Evolutionary conservation across 176 grass and related monocot species (phyloP).

Genomic region (Areca catechu): DNA sequence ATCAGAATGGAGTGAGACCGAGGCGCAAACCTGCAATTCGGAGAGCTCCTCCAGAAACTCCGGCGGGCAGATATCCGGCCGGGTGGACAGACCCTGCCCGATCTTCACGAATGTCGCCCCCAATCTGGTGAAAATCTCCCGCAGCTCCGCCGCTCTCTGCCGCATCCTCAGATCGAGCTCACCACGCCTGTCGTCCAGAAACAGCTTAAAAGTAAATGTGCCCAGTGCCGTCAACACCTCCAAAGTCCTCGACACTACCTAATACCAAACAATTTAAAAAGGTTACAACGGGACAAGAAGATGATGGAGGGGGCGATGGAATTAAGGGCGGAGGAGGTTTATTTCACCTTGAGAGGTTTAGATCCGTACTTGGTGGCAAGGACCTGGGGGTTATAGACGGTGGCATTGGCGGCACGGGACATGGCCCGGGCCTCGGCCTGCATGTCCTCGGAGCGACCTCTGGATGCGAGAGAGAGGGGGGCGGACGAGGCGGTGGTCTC

Average conservation of each 20-base stretch:
- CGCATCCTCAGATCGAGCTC: slow-evolving; percentile 36
- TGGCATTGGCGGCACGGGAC: slow-evolving; percentile 51
- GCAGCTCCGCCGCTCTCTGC: slow-evolving; percentile 60
- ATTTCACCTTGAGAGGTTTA: slow-evolving; percentile 44
- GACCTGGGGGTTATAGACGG: slow-evolving; percentile 72
- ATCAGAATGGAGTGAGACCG: no score
- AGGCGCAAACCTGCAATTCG: slow-evolving; percentile 62
- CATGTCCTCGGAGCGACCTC: slow-evolving; percentile 57
- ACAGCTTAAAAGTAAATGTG: slow-evolving; percentile 38
- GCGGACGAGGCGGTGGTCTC: slow-evolving; percentile 9
- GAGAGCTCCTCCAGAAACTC: slow-evolving; percentile 93
- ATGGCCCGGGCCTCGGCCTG: slow-evolving; percentile 81
- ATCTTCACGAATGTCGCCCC: slow-evolving; percentile 99
- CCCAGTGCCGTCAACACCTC: slow-evolving; percentile 71
- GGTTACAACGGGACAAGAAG: neutral
- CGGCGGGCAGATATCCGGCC: slow-evolving; percentile 77
- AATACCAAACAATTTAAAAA: slow-evolving; percentile 13
- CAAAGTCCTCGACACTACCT: slow-evolving; percentile 56
- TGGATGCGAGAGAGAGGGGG: slow-evolving; percentile 6
- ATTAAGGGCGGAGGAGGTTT: no score
- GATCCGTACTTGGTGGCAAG: slow-evolving; percentile 67
- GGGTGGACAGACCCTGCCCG: slow-evolving; percentile 81
- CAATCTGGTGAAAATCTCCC: slow-evolving; percentile 62
- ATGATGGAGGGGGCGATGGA: no score
- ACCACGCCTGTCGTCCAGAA: slow-evolving; percentile 58